Percentiles rank a stretch among this genome's conserved stretches.
phyloP scores from a whole-genome alignment of 768 basidiomycete species.

The Boletellus sp. region DNA sequence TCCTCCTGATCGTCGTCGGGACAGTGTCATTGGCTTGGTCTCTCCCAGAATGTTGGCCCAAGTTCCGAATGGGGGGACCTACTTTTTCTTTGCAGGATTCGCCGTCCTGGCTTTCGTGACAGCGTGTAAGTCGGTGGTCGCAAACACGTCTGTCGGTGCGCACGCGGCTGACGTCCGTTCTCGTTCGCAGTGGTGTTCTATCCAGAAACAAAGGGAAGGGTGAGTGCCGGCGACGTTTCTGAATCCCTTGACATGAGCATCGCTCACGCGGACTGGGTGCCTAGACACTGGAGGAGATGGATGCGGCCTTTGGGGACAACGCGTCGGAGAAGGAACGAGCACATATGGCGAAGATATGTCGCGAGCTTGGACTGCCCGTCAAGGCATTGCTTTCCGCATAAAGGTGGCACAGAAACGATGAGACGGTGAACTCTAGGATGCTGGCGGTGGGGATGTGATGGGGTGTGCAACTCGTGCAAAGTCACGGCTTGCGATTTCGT shows the following conservation, averaged over 20 bases:
- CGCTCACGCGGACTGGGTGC: not conserved
- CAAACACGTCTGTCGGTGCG: no score
- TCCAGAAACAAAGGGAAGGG: constrained; percentile 33
- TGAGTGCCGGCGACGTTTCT: constrained; percentile 10
- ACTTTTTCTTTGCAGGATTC: constrained; percentile 29
- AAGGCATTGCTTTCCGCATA: constrained; percentile 22
- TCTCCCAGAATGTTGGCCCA: constrained; percentile 25
- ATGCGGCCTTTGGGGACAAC: constrained; percentile 30
- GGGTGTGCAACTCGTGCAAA: not conserved
- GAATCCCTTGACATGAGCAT: no score
- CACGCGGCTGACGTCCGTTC: constrained; percentile 1
- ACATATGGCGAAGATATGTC: constrained; percentile 27
- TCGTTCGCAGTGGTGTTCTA: constrained; percentile 21
- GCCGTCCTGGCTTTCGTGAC: constrained; percentile 28
- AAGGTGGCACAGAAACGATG: not conserved
- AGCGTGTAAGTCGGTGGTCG: constrained; percentile 17
- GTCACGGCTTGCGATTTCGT: not conserved
- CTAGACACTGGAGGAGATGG: constrained; percentile 34
- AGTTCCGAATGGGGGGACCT: constrained; percentile 22
- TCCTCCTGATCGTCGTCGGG: not conserved
- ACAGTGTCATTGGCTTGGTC: constrained; percentile 27
- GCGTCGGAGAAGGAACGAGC: constrained; percentile 25
- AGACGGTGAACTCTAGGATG: no score
- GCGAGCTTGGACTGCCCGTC: constrained; percentile 26
- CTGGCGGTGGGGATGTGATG: not conserved